These are phyloP conservation scores for Pueraria montana DNA, from an alignment of 306 rosid species.

Conservation along the genomic window DNA sequence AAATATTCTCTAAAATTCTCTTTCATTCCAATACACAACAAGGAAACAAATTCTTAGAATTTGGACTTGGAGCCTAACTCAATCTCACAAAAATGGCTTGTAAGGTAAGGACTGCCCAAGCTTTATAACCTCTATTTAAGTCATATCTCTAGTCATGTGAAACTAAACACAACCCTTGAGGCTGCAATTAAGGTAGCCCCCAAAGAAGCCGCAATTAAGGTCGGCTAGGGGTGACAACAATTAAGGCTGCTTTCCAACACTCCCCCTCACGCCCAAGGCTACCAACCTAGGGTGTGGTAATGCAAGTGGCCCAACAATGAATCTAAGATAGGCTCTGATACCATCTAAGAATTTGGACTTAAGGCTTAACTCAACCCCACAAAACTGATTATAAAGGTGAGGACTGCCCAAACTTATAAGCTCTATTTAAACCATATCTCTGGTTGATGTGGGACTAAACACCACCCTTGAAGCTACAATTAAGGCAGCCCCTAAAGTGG, in stretches of 20 bases:
- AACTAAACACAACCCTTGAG: background rate
- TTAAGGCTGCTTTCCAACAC: background rate
- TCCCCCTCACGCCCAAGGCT: background rate
- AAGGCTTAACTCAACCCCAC: background rate
- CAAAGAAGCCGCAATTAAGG: background rate
- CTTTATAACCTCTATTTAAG: background rate
- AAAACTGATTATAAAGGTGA: background rate
- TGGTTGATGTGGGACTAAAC: background rate
- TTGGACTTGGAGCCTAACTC: background rate
- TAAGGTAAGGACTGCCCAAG: background rate
- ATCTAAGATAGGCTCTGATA: background rate
- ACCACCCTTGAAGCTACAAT: background rate
- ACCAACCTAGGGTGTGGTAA: background rate
- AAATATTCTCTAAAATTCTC: background rate
- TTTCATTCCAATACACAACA: background rate
- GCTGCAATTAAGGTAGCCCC: background rate
- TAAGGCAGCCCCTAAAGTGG: background rate
- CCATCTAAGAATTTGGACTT: background rate
- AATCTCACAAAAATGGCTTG: background rate
- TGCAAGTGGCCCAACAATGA: background rate
- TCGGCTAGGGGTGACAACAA: background rate
- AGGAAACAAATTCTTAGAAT: background rate
- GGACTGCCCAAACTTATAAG: background rate
- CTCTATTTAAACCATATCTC: background rate
- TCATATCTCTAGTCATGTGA: background rate